Base-by-base conservation (phyloP, 2,329 filamentous ascomycete species). In the Exophiala oligosperma region DNA sequence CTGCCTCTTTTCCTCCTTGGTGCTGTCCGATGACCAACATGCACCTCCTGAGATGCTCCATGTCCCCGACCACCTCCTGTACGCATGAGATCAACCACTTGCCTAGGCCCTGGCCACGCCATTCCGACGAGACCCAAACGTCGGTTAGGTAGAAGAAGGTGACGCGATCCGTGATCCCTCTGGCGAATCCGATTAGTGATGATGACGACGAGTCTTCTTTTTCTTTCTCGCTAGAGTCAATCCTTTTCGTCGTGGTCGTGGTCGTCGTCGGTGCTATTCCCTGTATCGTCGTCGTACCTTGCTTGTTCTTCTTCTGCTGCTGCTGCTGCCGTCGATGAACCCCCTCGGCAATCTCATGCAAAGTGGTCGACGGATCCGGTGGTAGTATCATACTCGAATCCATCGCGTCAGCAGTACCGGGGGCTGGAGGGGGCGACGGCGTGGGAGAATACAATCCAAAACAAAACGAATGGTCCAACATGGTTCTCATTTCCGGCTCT, bases 61-160 rank as follows among this genome's bases (percentile, higher is more conserved):
- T 84, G 29, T 75, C 75, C 23, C 77, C 72, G 38, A 84, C 68
- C 2, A 81, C 71, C 64, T 88, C 84, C 62, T 83, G 79, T 57
- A 88, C 72, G 64, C 82, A 85, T 4, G 76, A 71, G 70, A 89
- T 81, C 68, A 90, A 72, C 85, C 86, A 90, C 44, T 76, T 80
- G 2, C 84, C 88, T 1, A 91, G 75, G 0, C 88, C 87, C 8
- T 78, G 75, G 3, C 82, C 79, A 68, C 87, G 85, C 66, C 84
- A 82, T 40, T 80, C 77, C 0, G 81, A 76, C 2, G 84, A 70
- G 23, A 90, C 76, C 70, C 87, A 90, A 21, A 90, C 84, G 67
- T 90, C 88, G 26, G 87, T 87, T 40, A 88, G 72, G 66, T 89
- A 91, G 35, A 82, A 85, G 65, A 90, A 84, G 0, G 87, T 88